Conservation (phyloP, 495 filamentous ascomycete species). For the Hyaloscypha variabilis region DNA sequence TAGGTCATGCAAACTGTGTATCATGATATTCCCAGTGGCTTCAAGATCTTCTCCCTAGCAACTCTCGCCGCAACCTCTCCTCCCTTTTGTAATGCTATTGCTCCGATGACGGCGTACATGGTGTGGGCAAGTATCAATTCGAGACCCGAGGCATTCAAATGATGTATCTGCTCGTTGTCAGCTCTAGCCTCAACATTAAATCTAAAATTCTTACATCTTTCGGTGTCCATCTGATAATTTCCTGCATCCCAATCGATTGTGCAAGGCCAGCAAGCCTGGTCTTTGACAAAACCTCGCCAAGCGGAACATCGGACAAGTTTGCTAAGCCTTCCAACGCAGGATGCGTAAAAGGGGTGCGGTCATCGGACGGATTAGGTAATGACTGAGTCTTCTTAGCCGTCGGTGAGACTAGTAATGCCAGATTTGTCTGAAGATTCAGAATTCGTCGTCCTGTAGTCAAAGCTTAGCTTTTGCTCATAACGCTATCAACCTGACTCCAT, state of each 20-base stretch:
- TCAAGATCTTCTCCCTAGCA: constrained; percentile 76
- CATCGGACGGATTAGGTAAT: constrained; percentile 48
- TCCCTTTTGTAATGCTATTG: constrained; percentile 82
- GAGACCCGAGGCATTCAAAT: constrained; percentile 71
- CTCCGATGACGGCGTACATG: constrained; percentile 84
- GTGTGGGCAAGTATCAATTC: constrained; percentile 72
- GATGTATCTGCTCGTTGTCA: constrained; percentile 58
- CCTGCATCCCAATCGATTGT: constrained; percentile 64
- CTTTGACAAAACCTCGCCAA: constrained; percentile 58
- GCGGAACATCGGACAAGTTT: constrained; percentile 59
- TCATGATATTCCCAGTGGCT: constrained; percentile 33
- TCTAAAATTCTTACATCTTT: constrained; percentile 59
- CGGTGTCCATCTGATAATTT: constrained; percentile 87
- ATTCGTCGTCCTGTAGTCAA: constrained; percentile 71
- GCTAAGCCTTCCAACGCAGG: constrained; percentile 71
- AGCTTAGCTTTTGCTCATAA: constrained; percentile 21
- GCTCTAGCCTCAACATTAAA: not conserved
- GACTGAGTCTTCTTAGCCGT: constrained; percentile 28
- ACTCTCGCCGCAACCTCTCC: constrained; percentile 75
- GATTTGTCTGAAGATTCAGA: constrained; percentile 73
- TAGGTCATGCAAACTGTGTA: not conserved
- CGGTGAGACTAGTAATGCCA: constrained; percentile 64
- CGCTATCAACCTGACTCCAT: constrained; percentile 35
- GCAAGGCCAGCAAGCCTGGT: constrained; percentile 67
- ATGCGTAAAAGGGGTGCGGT: constrained; percentile 71